Evolutionary conservation across 2,329 filamentous ascomycete species (phyloP).

Genomic region (Chlorencoelia australis): DNA sequence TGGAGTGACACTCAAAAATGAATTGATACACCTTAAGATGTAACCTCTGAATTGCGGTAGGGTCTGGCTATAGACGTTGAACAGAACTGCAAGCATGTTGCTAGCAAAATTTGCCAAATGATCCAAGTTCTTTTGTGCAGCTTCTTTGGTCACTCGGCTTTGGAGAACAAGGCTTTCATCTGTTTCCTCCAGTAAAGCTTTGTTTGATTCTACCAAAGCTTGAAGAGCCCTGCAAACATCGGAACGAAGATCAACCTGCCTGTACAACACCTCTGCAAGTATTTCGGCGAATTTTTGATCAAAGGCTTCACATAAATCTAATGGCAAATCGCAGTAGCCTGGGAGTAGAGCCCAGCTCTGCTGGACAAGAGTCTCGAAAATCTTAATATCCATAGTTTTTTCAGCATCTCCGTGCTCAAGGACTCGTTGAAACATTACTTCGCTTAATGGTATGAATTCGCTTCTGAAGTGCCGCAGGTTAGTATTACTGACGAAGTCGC

Average conservation of each 20-base stretch:
- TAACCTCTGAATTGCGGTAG: constrained; percentile 84
- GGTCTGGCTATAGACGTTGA: constrained; percentile 97
- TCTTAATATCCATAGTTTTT: constrained; percentile 94
- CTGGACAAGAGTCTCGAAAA: constrained; percentile 91
- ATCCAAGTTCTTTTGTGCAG: constrained; percentile 70
- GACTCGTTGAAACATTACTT: constrained; percentile 80
- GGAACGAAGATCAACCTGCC: constrained; percentile 76
- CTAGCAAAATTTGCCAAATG: constrained; percentile 71
- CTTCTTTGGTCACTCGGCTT: constrained; percentile 63
- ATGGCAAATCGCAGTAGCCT: constrained; percentile 85
- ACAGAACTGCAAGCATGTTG: constrained; percentile 91
- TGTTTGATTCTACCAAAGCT: constrained; percentile 83
- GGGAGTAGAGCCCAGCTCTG: constrained; percentile 92
- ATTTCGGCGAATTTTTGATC: constrained; percentile 86
- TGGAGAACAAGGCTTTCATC: constrained; percentile 63
- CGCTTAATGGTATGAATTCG: constrained; percentile 82
- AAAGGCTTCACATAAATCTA: constrained; percentile 68
- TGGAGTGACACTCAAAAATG: constrained; percentile 82
- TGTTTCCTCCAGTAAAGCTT: constrained; percentile 63
- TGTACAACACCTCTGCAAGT: constrained; percentile 83
- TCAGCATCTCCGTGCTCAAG: constrained; percentile 71
- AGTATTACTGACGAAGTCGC: constrained; percentile 85
- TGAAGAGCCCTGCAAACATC: constrained; percentile 83
- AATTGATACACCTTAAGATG: constrained; percentile 89
- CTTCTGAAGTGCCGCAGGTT: constrained; percentile 73